A percentile compares a stretch with the other conserved stretches of the same genome.
phyloP scores from a whole-genome alignment of 371 early-diverging fungal genomes.

The Mucor saturninus region DNA sequence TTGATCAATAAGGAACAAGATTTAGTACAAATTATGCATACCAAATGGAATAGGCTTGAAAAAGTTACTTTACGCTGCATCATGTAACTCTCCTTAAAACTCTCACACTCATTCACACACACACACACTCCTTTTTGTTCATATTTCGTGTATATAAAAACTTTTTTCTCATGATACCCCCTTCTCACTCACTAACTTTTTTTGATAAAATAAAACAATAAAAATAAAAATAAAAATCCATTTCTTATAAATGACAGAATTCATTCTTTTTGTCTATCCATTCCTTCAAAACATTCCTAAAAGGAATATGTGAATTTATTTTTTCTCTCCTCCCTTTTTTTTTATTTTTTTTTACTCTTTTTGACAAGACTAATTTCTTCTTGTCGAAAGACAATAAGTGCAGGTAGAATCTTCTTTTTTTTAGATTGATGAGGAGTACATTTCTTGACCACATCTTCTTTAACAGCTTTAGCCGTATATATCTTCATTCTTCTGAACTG shows the following conservation, averaged over 20 bases:
- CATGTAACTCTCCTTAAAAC: constrained; percentile 18
- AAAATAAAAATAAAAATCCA: not conserved
- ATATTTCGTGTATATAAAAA: not conserved
- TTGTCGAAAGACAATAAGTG: not conserved
- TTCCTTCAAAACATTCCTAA: not conserved
- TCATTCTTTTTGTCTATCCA: constrained; percentile 2
- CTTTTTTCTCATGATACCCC: not conserved
- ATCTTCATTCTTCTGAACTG: constrained; percentile 30
- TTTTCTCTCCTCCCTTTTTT: not conserved
- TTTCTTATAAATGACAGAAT: not conserved
- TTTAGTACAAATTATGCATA: constrained; percentile 28
- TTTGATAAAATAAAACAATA: not conserved
- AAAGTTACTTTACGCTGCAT: constrained; percentile 42
- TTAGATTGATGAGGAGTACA: not conserved
- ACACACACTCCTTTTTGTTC: not conserved
- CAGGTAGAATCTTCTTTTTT: not conserved
- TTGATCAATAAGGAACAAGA: constrained; percentile 34
- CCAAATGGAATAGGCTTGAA: constrained; percentile 36
- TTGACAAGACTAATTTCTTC: not conserved
- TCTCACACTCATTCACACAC: not conserved
- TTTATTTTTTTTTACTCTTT: not conserved
- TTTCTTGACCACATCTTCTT: not conserved
- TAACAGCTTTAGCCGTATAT: not conserved
- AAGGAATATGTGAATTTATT: not conserved
- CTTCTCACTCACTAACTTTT: not conserved